Evolutionary conservation across 768 basidiomycete genomes (phyloP).

Genomic region (Phallus indusiatus): DNA sequence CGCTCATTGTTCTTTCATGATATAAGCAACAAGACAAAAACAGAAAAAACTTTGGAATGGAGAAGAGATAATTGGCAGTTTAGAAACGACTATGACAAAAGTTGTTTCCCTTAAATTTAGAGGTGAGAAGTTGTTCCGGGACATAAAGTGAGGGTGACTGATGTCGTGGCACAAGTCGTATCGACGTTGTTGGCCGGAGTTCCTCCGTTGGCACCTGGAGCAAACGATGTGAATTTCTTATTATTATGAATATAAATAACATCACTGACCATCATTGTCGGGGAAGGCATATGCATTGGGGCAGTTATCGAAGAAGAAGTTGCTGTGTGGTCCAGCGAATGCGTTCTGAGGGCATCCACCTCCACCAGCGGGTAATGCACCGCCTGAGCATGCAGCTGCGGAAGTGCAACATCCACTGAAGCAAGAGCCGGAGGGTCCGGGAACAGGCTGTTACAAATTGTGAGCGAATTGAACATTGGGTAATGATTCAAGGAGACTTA

Average conservation of each 20-base stretch:
- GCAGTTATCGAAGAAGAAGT: constrained; percentile 1
- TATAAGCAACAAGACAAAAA: too few relatives aligned
- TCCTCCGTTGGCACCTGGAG: not conserved
- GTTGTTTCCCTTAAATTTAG: too few relatives aligned
- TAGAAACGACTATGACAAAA: too few relatives aligned
- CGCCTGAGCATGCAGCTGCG: not conserved
- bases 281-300: constrained; percentile 6
- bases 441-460: not conserved
- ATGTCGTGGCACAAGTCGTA: not conserved
- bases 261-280: not conserved
- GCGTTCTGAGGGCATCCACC: constrained; percentile 2
- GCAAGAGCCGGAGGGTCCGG: not conserved
- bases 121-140: constrained; percentile 3
- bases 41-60: too few relatives aligned
- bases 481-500: not conserved
- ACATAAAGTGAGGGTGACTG: not conserved
- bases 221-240: not conserved
- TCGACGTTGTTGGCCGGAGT: constrained; percentile 6
- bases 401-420: constrained; percentile 4
- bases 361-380: constrained; percentile 3
- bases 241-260: not conserved
- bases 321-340: not conserved
- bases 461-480: not conserved
- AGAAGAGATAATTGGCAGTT: too few relatives aligned
- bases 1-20: too few relatives aligned